Conservation (phyloP, 441 rosid genomes). For the Biscutella laevigata region DNA sequence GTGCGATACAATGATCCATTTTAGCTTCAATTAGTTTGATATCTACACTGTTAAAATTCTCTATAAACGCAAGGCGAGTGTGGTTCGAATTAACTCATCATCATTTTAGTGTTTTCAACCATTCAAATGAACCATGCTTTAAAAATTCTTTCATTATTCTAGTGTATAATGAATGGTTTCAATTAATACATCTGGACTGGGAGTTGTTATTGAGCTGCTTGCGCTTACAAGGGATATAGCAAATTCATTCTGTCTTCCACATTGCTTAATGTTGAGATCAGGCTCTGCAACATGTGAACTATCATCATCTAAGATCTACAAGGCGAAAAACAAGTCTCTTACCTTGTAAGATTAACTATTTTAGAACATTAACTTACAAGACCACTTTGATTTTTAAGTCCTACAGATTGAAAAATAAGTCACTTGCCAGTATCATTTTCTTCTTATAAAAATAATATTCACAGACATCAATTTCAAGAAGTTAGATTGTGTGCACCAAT, state of each 20-base stretch:
- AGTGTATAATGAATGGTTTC: conserved; percentile 17
- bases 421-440: too few species aligned
- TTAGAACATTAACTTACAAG: conserved; percentile 44
- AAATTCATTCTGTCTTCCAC: conserved; percentile 32
- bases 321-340: conserved; percentile 17
- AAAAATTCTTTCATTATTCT: too few species aligned
- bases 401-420: conserved; percentile 94
- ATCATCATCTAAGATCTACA: conserved; percentile 70
- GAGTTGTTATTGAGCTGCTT: conserved; percentile 41
- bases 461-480: too few species aligned
- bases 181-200: conserved; percentile 49
- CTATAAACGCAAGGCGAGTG: too few species aligned
- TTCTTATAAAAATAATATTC: too few species aligned
- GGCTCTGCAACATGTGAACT: conserved; percentile 43
- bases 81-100: too few species aligned
- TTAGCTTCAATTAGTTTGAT: too few species aligned
- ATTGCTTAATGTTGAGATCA: conserved; percentile 37
- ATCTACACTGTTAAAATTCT: too few species aligned
- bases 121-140: too few species aligned
- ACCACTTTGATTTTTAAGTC: conserved; percentile 93
- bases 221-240: conserved; percentile 39
- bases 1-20: too few species aligned
- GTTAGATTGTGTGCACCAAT: too few species aligned
- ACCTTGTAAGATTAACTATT: conserved; percentile 6
- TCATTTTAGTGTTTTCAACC: too few species aligned